Base-by-base conservation (phyloP, 2,329 filamentous ascomycete genomes). In the Aspergillus nomiae region DNA sequence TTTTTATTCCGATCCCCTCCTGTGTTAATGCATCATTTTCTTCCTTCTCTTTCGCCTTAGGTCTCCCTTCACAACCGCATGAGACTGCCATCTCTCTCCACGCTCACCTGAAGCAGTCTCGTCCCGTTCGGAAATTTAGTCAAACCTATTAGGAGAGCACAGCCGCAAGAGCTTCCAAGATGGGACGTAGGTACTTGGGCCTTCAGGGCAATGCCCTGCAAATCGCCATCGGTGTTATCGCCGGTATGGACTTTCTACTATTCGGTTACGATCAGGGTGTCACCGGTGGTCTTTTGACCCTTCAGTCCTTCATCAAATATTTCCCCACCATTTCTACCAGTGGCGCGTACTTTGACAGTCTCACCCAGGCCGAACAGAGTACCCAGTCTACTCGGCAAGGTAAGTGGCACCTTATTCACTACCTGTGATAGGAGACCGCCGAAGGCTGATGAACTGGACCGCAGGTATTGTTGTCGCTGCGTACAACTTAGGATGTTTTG, bases 401-500 rank as follows among this genome's bases (percentile, higher is more conserved):
- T 74, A 63, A 24, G 66, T 63, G 9, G 14, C 60, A 16, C 12
- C 36, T 48, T 24, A 21, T 54, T 7, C 26, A 11, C 58, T 24
- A 41, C 6, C 34, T 16, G 19, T 50, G 12, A n/a, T 62, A 9
- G n/a, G 46, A 19, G 12, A 28, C 19, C 45, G 19, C 19, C 21
- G 41, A 45, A n/a, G 1, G 5, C 46, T 54, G 19, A 41, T 50
- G n/a, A 36, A 43, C 36, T n/a, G 19, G 16, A 32, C 12, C 16
- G 19, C 30, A 79, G 77, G 77, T 65, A 78, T 79, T 51, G 74
- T 76, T 1, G 76, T 79, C 21, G 79, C 80, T 28, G 74, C 76
- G 10, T 83, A 82, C 69, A 83, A 82, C 60, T 58, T 83, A n/a
- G 82, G 82, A 24, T 85, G 82, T 71, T 84, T 85, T 69, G 76